phyloP scores from a whole-genome alignment of 1,284 basidiomycete genomes.

The Cryptococcus wingfieldii region DNA sequence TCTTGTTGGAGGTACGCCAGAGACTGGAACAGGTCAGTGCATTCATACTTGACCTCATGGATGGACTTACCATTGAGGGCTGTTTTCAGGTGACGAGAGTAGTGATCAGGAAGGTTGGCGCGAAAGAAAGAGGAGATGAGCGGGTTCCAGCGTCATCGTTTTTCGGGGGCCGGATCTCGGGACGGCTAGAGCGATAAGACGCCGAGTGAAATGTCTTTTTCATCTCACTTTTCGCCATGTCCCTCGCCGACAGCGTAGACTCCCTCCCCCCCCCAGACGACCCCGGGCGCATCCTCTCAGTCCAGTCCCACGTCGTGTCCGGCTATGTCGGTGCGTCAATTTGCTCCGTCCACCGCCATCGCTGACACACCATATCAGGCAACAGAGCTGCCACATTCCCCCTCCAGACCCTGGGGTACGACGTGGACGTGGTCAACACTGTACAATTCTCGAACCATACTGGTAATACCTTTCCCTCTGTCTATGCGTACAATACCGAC shows the following conservation, averaged over 20 bases:
- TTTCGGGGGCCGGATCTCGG: neutral
- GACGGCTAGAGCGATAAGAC: neutral
- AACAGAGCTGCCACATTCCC: constrained; percentile 85
- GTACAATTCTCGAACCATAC: constrained; percentile 88
- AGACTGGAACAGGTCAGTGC: constrained; percentile 19
- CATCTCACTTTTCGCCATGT: too few species aligned
- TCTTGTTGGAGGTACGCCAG: constrained; percentile 41
- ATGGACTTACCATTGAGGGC: too few species aligned
- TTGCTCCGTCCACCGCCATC: neutral
- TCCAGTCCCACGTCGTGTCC: constrained; percentile 90
- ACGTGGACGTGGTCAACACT: constrained; percentile 94
- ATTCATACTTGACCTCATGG: neutral
- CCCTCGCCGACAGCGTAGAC: too few species aligned
- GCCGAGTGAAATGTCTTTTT: neutral
- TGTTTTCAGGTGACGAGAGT: too few species aligned
- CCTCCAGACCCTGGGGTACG: constrained; percentile 88
- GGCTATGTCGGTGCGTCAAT: constrained; percentile 82
- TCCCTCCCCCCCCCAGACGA: constrained; percentile 6
- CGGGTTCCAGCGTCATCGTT: too few species aligned
- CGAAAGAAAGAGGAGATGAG: too few species aligned
- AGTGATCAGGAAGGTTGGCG: too few species aligned
- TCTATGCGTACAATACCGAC: neutral
- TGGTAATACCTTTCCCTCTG: constrained; percentile 54
- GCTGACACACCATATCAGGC: constrained; percentile 51
- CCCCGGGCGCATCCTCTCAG: constrained; percentile 51